Evolutionary conservation across 495 filamentous ascomycete species (phyloP).

Genomic region (Xylaria flabelliformis): DNA sequence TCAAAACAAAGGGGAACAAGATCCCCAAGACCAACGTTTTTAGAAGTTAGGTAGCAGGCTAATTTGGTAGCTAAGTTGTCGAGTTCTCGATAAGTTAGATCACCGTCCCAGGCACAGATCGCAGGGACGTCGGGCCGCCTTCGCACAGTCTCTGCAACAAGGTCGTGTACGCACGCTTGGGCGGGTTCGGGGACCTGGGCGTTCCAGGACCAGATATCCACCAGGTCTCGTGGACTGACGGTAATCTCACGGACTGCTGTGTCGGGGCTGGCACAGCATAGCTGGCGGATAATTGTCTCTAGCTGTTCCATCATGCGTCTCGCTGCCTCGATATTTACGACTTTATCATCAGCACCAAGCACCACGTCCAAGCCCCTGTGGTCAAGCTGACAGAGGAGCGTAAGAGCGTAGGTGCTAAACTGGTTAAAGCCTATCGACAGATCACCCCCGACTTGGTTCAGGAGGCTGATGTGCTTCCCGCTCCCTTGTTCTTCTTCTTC

Average conservation of each 20-base stretch:
- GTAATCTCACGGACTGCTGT: too few species aligned
- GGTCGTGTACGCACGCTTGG: constrained; percentile 32
- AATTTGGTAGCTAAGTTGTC: constrained; percentile 41
- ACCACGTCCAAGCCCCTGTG: too few species aligned
- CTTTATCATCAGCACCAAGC: too few species aligned
- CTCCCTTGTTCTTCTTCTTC: constrained; percentile 10
- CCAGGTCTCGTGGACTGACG: background rate
- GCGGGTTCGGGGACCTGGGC: constrained; percentile 14
- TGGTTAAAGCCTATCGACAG: constrained; percentile 32
- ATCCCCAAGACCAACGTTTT: constrained; percentile 41
- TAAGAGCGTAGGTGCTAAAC: constrained; percentile 30
- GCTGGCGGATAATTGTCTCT: too few species aligned
- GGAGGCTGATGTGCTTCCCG: too few species aligned
- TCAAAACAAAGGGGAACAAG: constrained; percentile 54
- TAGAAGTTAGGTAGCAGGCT: constrained; percentile 40
- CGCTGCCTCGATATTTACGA: too few species aligned
- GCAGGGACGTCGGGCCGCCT: constrained; percentile 27
- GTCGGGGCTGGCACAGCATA: too few species aligned
- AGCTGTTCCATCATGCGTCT: too few species aligned
- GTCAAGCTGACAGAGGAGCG: constrained; percentile 36
- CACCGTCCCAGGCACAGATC: constrained; percentile 40
- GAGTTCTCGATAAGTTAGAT: constrained; percentile 44
- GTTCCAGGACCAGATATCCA: constrained; percentile 32
- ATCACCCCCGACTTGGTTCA: constrained; percentile 1
- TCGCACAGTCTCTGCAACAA: constrained; percentile 16